Evolutionary conservation across 2,329 filamentous ascomycete species (phyloP).

Genomic region (Capronia americana): DNA sequence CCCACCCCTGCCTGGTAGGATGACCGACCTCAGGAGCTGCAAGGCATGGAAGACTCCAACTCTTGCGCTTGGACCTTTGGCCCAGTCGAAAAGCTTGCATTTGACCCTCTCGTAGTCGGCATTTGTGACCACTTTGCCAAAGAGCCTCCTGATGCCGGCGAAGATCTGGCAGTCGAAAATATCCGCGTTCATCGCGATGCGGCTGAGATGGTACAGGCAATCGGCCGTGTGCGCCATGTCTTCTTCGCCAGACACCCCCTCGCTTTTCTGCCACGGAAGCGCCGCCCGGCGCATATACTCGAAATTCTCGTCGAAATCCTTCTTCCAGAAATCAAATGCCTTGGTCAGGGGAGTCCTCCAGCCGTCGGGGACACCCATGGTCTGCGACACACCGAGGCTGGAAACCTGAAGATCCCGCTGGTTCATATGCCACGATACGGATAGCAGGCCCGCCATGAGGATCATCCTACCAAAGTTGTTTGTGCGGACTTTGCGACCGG

Average conservation of each 20-base stretch:
- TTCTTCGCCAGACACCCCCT: constrained; percentile 56
- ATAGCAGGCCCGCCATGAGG: constrained; percentile 90
- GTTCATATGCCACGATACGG: constrained; percentile 97
- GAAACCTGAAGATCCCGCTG: constrained; percentile 94
- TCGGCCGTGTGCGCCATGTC: constrained; percentile 84
- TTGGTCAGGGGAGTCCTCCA: constrained; percentile 85
- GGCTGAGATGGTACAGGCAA: constrained; percentile 88
- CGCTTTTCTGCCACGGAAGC: constrained; percentile 38
- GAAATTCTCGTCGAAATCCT: constrained; percentile 83
- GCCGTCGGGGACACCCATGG: constrained; percentile 80
- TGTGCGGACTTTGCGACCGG: constrained; percentile 82
- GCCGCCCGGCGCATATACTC: constrained; percentile 42
- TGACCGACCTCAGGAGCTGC: constrained; percentile 80
- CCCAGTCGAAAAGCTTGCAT: constrained; percentile 82
- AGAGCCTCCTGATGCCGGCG: constrained; percentile 80
- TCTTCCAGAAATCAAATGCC: constrained; percentile 92
- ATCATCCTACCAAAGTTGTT: constrained; percentile 93
- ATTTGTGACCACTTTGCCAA: constrained; percentile 82
- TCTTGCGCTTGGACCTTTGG: constrained; percentile 81
- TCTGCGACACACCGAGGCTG: constrained; percentile 72
- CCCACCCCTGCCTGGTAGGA: constrained; percentile 37
- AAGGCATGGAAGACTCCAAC: constrained; percentile 92
- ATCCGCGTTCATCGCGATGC: constrained; percentile 97
- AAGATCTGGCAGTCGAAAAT: constrained; percentile 96
- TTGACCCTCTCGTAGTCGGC: constrained; percentile 81